A percentile compares a stretch with the other conserved stretches of the same genome.
Evolutionary conservation across 768 basidiomycete genomes (phyloP).

Genomic region (Sarcomyxa edulis): DNA sequence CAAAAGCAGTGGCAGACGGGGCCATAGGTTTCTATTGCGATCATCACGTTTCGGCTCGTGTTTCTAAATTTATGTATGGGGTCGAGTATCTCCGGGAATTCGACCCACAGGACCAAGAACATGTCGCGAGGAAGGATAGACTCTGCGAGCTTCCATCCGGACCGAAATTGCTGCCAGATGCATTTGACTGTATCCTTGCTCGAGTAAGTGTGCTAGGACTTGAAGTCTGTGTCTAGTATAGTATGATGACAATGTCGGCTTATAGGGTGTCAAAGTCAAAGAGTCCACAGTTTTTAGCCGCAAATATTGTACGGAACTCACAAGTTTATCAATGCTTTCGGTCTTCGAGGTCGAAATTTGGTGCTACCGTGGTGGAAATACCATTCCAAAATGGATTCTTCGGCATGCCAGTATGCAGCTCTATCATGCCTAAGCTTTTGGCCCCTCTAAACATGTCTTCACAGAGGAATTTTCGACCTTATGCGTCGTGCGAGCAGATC

Average conservation of each 20-base stretch:
- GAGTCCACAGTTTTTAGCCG: constrained; percentile 78
- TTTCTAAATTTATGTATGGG: constrained; percentile 80
- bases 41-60: constrained; percentile 76
- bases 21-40: constrained; percentile 83
- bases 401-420: constrained; percentile 43
- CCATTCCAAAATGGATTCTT: constrained; percentile 70
- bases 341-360: constrained; percentile 84
- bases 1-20: constrained; percentile 82
- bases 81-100: constrained; percentile 73
- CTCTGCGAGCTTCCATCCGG: constrained; percentile 75
- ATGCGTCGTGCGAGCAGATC: constrained; percentile 73
- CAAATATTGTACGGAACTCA: constrained; percentile 80
- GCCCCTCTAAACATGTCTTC: constrained; percentile 1
- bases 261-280: constrained; percentile 66
- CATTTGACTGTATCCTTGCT: constrained; percentile 76
- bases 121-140: constrained; percentile 54
- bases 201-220: constrained; percentile 37
- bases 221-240: background rate
- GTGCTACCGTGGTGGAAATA: constrained; percentile 76
- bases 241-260: background rate
- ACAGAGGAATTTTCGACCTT: constrained; percentile 70
- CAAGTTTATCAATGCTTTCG: constrained; percentile 66
- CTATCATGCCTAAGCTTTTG: background rate
- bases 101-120: constrained; percentile 61
- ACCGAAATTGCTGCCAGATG: constrained; percentile 72